Percentiles rank a stretch among this genome's conserved stretches.
These are phyloP conservation scores for Diaporthe velutina DNA, from an alignment of 2,329 filamentous ascomycete species.

Conservation along the genomic window DNA sequence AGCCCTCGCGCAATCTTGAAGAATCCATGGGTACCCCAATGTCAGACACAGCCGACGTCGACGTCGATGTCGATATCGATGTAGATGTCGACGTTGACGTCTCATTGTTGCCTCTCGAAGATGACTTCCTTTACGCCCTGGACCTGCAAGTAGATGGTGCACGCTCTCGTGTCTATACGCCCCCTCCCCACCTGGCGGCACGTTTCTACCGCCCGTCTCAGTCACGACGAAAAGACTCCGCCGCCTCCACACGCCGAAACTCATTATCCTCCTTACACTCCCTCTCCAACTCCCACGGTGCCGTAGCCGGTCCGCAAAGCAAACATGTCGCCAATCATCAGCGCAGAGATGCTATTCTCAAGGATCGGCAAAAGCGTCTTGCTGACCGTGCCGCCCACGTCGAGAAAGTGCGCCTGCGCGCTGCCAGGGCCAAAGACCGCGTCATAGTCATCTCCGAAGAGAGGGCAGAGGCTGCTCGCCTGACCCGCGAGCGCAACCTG, in stretches of 20 bases:
- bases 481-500: slow-evolving; percentile 83
- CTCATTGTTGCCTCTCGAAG: slow-evolving; percentile 25
- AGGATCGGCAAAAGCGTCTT: slow-evolving; percentile 82
- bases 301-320: slow-evolving; percentile 73
- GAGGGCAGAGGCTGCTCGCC: slow-evolving; percentile 80
- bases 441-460: slow-evolving; percentile 79
- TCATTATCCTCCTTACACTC: slow-evolving; percentile 83
- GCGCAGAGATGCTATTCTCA: slow-evolving; percentile 83
- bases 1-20: slow-evolving; percentile 48
- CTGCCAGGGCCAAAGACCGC: slow-evolving; percentile 79
- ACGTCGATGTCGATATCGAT: slow-evolving; percentile 39
- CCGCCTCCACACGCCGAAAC: slow-evolving; percentile 83
- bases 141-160: slow-evolving; percentile 34
- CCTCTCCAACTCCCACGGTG: slow-evolving; percentile 72
- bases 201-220: slow-evolving; percentile 80
- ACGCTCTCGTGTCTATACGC: slow-evolving; percentile 63
- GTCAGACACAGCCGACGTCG: slow-evolving; percentile 41
- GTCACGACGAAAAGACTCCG: slow-evolving; percentile 79
- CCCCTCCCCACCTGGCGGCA: slow-evolving; percentile 82
- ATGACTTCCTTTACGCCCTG: slow-evolving; percentile 39
- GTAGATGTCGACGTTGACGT: slow-evolving; percentile 38
- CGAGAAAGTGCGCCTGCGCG: slow-evolving; percentile 83
- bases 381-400: slow-evolving; percentile 86
- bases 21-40: slow-evolving; percentile 46
- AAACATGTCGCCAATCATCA: slow-evolving; percentile 84